A percentile compares a stretch with the other conserved stretches of the same genome.
Conservation (phyloP, 2,329 filamentous ascomycete species). For the Ciborinia camelliae region DNA sequence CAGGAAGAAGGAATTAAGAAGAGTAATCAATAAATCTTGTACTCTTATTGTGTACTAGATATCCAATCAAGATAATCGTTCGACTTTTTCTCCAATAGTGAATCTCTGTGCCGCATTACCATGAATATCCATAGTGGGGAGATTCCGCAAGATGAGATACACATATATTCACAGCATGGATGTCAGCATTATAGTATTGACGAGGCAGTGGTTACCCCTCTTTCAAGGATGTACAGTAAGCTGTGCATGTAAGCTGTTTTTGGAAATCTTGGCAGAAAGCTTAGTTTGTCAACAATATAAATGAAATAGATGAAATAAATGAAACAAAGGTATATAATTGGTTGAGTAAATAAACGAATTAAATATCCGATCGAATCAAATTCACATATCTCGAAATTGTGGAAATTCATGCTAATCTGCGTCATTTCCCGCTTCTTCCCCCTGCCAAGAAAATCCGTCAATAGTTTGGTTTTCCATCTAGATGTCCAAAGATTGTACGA, state of each 20-base stretch:
- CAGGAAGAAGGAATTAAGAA: neutral
- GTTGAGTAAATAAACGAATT: neutral
- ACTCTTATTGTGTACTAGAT: neutral
- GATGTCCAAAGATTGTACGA: conserved; percentile 2
- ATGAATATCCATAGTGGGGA: neutral
- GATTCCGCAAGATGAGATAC: neutral
- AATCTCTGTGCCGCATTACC: too few species aligned
- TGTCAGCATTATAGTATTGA: too few species aligned
- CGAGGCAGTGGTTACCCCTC: neutral
- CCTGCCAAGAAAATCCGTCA: conserved; percentile 11
- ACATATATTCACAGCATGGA: too few species aligned
- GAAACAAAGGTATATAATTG: neutral
- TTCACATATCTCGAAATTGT: neutral
- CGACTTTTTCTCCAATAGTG: too few species aligned
- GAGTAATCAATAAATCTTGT: neutral
- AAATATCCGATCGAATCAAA: neutral
- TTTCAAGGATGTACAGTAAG: conserved; percentile 3
- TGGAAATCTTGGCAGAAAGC: conserved; percentile 11
- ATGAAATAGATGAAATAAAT: too few species aligned
- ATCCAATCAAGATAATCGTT: too few species aligned
- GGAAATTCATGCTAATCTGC: neutral
- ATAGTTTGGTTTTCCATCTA: neutral
- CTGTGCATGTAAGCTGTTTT: conserved; percentile 1
- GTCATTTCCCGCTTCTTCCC: neutral
- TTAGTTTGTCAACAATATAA: neutral